phyloP scores from a whole-genome alignment of 331 rosid genomes.

The Acacia concinna region DNA sequence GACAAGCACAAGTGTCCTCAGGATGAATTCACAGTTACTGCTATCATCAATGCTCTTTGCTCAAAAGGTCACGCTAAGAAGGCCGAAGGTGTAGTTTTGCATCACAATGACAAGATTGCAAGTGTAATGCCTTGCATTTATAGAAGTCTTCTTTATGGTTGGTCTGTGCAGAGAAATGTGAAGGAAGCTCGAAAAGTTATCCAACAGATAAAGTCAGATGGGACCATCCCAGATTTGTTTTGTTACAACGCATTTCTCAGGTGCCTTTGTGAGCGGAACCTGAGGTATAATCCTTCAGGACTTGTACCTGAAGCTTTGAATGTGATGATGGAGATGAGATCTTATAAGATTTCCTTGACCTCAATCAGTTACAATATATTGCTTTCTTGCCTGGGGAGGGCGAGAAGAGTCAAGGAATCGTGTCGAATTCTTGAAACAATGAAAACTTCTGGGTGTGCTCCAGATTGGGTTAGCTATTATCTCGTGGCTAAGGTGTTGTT shows the following conservation, averaged over 20 bases:
- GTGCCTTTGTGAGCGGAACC: conserved; percentile 73
- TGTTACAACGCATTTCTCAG: conserved; percentile 72
- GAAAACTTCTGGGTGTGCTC: conserved; percentile 55
- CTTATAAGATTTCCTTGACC: conserved; percentile 51
- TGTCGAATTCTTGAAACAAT: conserved; percentile 62
- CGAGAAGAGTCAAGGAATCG: conserved; percentile 73
- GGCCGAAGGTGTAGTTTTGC: conserved; percentile 77
- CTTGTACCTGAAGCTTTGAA: conserved; percentile 82
- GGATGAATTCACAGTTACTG: conserved; percentile 60
- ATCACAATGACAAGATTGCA: conserved; percentile 69
- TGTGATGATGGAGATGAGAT: conserved; percentile 86
- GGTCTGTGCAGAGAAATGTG: conserved; percentile 75
- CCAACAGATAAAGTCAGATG: conserved; percentile 70
- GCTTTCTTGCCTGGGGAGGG: conserved; percentile 68
- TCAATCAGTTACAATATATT: conserved; percentile 69
- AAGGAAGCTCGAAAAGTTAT: conserved; percentile 80
- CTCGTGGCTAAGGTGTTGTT: conserved; percentile 64
- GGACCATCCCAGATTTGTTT: conserved; percentile 56
- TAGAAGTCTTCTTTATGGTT: conserved; percentile 71
- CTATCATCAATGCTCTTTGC: conserved; percentile 68
- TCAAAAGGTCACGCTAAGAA: conserved; percentile 70
- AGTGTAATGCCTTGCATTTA: conserved; percentile 49
- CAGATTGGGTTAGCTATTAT: conserved; percentile 70
- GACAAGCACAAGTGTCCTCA: conserved; percentile 59
- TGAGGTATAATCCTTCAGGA: conserved; percentile 64